These are phyloP conservation scores for Suhomyces chickasaworum DNA, from an alignment of 1,139 yeast genomes.

Conservation along the genomic window DNA sequence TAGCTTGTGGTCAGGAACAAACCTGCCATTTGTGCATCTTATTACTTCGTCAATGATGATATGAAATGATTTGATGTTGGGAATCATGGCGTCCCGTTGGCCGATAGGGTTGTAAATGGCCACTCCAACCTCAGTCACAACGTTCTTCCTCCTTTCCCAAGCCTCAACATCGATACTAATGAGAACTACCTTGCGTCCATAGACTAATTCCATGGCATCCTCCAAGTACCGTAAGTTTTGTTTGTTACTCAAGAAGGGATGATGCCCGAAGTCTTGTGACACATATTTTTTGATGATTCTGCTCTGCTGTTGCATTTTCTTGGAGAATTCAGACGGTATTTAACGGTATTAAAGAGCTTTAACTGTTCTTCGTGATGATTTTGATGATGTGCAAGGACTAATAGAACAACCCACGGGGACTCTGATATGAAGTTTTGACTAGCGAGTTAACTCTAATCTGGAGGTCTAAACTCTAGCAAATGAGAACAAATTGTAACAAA, in stretches of 20 bases:
- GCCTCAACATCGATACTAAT: slow-evolving; percentile 69
- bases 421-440: too few relatives aligned
- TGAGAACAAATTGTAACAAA: too few relatives aligned
- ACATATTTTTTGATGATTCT: background rate
- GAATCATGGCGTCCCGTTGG: slow-evolving; percentile 41
- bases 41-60: slow-evolving; percentile 55
- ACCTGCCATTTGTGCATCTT: slow-evolving; percentile 53
- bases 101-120: slow-evolving; percentile 64
- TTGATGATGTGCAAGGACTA: too few relatives aligned
- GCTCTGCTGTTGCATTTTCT: background rate
- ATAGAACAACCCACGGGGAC: too few relatives aligned
- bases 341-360: too few relatives aligned
- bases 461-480: too few relatives aligned
- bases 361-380: too few relatives aligned
- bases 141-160: slow-evolving; percentile 49
- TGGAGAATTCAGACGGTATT: too few relatives aligned
- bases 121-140: slow-evolving; percentile 69
- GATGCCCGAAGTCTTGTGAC: background rate
- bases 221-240: slow-evolving; percentile 22
- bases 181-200: slow-evolving; percentile 38
- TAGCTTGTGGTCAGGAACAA: slow-evolving; percentile 62
- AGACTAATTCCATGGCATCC: slow-evolving; percentile 30
- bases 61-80: slow-evolving; percentile 54
- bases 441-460: too few relatives aligned
- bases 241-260: slow-evolving; percentile 5